These are phyloP conservation scores for Saccharomyces hybrid DNA, from an alignment of 1,139 yeast genomes.

Conservation along the genomic window DNA sequence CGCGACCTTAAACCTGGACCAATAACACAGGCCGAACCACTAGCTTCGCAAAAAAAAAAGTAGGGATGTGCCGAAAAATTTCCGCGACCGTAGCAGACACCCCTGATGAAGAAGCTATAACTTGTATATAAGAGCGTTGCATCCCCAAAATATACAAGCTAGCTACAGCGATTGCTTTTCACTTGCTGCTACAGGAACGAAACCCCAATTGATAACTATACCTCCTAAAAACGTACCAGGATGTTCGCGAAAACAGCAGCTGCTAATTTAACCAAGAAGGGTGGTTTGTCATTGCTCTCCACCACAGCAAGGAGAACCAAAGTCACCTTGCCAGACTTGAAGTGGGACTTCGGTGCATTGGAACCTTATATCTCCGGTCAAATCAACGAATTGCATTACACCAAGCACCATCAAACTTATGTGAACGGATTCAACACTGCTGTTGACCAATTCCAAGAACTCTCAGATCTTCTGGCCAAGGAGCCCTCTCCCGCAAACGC, in stretches of 20 bases:
- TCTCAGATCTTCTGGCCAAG: constrained; percentile 57
- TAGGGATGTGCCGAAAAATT: neutral
- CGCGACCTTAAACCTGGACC: neutral
- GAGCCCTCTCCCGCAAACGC: constrained; percentile 51
- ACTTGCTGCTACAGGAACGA: neutral
- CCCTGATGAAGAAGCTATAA: neutral
- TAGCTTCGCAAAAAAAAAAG: neutral
- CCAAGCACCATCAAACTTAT: constrained; percentile 92
- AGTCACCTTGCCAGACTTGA: constrained; percentile 76
- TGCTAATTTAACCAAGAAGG: constrained; percentile 4
- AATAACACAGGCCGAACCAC: neutral
- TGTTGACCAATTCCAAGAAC: constrained; percentile 68
- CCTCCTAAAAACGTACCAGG: neutral
- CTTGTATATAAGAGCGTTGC: neutral
- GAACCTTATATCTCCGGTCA: constrained; percentile 88
- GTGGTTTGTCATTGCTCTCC: constrained; percentile 1
- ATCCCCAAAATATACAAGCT: neutral
- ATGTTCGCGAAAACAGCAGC: constrained; percentile 12
- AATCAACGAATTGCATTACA: constrained; percentile 84
- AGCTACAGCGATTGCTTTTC: neutral
- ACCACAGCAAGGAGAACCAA: constrained; percentile 42
- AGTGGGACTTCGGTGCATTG: constrained; percentile 79
- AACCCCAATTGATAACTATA: neutral
- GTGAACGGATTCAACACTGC: constrained; percentile 85
- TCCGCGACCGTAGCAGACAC: neutral